A percentile compares a stretch with the other conserved stretches of the same genome.
Evolutionary conservation across 2,329 filamentous ascomycete genomes (phyloP).

Genomic region (Stachybotrys echinatus): DNA sequence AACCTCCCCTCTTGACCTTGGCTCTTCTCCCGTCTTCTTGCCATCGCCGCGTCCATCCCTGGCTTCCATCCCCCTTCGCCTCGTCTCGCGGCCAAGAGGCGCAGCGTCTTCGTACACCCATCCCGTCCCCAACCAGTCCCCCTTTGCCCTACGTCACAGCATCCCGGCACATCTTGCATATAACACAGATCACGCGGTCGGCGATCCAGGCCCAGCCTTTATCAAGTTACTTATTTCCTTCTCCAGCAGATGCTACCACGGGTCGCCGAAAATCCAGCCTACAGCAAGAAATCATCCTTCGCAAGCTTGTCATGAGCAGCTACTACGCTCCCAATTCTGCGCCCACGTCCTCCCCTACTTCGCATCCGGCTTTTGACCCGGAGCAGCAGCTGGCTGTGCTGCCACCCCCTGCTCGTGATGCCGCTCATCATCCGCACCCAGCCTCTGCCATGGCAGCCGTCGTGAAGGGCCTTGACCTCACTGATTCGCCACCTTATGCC

Average conservation of each 20-base stretch:
- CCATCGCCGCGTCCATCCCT: not conserved
- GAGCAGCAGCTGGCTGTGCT: conserved; percentile 26
- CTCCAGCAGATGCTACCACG: not conserved
- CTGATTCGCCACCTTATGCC: conserved; percentile 50
- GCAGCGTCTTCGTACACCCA: too few relatives aligned
- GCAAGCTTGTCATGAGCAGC: conserved; percentile 41
- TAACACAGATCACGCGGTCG: not conserved
- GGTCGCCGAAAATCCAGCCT: not conserved
- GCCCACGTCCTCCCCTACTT: conserved; percentile 22
- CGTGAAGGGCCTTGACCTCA: conserved; percentile 35
- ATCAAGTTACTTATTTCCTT: not conserved
- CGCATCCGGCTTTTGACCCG: conserved; percentile 12
- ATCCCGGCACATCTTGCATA: not conserved
- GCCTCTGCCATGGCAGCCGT: conserved; percentile 34
- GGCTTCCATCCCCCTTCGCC: not conserved
- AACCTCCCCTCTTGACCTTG: not conserved
- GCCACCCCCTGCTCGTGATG: conserved; percentile 28
- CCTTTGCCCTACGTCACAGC: not conserved
- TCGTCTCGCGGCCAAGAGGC: not conserved
- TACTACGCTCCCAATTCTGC: conserved; percentile 26
- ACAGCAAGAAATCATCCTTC: conserved; percentile 6
- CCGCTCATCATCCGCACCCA: conserved; percentile 19
- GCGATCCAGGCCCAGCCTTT: not conserved
- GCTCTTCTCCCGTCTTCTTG: not conserved
- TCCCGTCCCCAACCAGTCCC: too few relatives aligned